Base-by-base conservation (phyloP, 495 filamentous ascomycete genomes). In the Wilcoxina mikolae region DNA sequence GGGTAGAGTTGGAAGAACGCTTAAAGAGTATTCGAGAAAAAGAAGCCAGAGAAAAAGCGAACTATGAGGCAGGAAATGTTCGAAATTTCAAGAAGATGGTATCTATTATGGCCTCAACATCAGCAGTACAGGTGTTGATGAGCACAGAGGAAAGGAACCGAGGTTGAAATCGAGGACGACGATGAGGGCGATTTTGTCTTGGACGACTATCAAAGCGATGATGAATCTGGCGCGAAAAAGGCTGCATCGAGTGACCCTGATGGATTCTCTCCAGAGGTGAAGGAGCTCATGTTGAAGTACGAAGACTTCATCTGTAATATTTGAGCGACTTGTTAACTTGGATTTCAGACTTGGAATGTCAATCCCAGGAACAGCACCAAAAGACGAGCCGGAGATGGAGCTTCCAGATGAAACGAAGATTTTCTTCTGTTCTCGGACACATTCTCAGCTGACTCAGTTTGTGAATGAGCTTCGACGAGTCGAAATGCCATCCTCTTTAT, bases 391-490 rank as follows among this genome's bases (percentile, higher is more conserved):
- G 41, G 73, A 74, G 12, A 65, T 70, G 10, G 78, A 80, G 51
- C 63, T 72, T 10, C 74, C 75, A 23, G 72, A 78, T 48, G 74
- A 80, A 44, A 72, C 81, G 18, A 89, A 87, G 74, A 85, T 98
- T 24, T 95, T 85, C 67, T 96, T 84, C 67, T 95, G 89, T 54
- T 96, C 91, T 12, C 75, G 91, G 60, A 98, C 91, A 1, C 91
- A 98, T 62, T 96, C 91, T 0, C 91, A 98, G 62, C 69, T 96
- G 18, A 83, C 83, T 3, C 91, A 98, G 68, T 95, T 98, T 64
- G 81, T 88, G n/a, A 78, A 81, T 50, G 93, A 98, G 62, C 70
- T 98, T 28, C 79, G 84, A 2, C 80, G 86, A n/a, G 85, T 94
- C 15, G 71, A 74, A 3, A 76, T 95, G 48, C 85, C 90, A 20